Evolutionary conservation across 768 basidiomycete genomes (phyloP), one percentile per base, ranked within the genome.

Genomic region (Mycena vulgaris): DNA sequence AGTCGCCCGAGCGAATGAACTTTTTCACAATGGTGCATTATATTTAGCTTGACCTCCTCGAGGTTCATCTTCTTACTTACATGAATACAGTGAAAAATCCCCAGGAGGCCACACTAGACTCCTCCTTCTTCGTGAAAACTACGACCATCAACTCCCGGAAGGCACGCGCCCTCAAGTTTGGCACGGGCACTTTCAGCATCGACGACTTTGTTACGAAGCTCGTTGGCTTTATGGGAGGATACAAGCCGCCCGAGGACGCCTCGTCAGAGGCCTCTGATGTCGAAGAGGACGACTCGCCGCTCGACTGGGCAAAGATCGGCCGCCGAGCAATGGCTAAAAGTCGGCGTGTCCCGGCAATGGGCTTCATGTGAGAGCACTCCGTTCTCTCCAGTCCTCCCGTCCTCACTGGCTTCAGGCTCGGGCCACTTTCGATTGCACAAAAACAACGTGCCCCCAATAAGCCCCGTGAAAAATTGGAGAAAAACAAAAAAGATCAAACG

Each of bases 101-200:
- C 0, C 91, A 92, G 59, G 95, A 97, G 76, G 97, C 97, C 5
- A 92, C 93, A 0, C 87, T 98, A 16, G 98, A 99, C 80, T 96
- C 97, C 0, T 85, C 88, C 49, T 86, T 97, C 27, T 88, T 99
- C 37, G 80, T 93, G 3, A 89, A 90, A 77, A 90, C 93, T 11
- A 91, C 94, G 5, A 92, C 89, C 66, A 89, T 94, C 71, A 89
- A 92, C 49, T 91, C 93, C 2, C 90, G 91, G 72, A 92, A 96
- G 77, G 96, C 96, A 19, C 93, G 95, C 33, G 90, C 90, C 31
- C 92, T 97, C 89, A 96, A 94, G 79, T 89, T 94, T 1, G 95
- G 94, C 64, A 89, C 89, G 0, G 93, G 94, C 60, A 90, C 92
- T 25, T 99, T 99, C 77, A 96, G 98, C 77, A 83, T 93, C 37